Evolutionary conservation across 306 rosid species (phyloP).

Genomic region (Canavalia gladiata): DNA sequence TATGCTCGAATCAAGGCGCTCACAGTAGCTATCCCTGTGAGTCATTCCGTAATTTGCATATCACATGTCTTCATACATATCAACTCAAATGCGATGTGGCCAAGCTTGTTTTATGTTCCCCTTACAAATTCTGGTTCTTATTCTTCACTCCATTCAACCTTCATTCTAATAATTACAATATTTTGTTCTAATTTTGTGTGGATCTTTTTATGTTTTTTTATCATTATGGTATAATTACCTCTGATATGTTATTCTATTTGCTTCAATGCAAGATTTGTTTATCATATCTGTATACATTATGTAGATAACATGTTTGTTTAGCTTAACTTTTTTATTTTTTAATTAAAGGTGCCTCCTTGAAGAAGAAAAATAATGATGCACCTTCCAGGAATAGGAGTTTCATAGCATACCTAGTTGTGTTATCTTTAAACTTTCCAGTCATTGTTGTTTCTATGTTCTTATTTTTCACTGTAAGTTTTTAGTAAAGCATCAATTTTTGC

Average conservation of each 20-base stretch:
- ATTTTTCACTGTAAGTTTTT: conserved; percentile 73
- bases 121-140: conserved; percentile 48
- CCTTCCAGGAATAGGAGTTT: conserved; percentile 53
- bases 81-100: background rate
- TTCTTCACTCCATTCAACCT: conserved; percentile 53
- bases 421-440: conserved; percentile 70
- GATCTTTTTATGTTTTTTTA: background rate
- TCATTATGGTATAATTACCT: conserved; percentile 3
- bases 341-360: conserved; percentile 50
- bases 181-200: background rate
- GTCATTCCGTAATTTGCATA: conserved; percentile 13
- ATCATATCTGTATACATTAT: background rate
- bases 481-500: conserved; percentile 7
- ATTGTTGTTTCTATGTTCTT: conserved; percentile 71
- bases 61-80: background rate
- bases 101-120: conserved; percentile 12
- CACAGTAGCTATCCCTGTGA: conserved; percentile 52
- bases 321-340: background rate
- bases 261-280: background rate
- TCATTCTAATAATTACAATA: conserved; percentile 16
- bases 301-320: conserved; percentile 25
- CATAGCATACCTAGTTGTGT: conserved; percentile 61
- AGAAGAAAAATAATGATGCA: conserved; percentile 75
- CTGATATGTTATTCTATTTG: background rate
- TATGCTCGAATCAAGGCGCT: conserved; percentile 64